Evolutionary conservation across 2,329 filamentous ascomycete genomes (phyloP), one percentile per base, ranked within the genome.

Genomic region (Chaetomiaceae sp.): DNA sequence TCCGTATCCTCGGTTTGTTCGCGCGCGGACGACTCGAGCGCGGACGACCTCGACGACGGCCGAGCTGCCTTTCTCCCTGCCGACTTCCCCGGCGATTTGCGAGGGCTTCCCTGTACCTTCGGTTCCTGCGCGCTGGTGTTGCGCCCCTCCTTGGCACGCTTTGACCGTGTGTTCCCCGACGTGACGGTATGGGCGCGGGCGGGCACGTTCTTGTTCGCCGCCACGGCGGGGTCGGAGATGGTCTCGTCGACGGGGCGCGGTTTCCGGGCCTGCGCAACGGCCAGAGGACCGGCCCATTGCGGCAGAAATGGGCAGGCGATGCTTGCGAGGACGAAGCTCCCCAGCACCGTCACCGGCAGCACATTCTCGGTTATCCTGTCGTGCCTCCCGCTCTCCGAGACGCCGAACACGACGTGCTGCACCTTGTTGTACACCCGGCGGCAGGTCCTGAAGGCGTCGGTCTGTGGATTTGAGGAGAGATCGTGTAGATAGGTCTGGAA

Each of bases 401-500:
- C 73, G 17, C 87, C 87, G 64, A 93, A 93, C 20, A 93, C 86
- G 57, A 93, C 88, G 65, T 88, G 82, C 66, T 93, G 87, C 32
- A 93, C 86, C 66, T 88, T 88, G 68, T 93, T 93, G 70, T 90
- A 91, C 56, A 93, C 81, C 60, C 88, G 75, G 49, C 86, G 79
- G 62, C 87, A 91, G 40, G 85, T 91, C 68, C 86, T 83, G 68
- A 93, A 93, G 40, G 84, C 76, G 58, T 83, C 79, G 51, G 84
- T 83, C 62, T 85, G 83, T 2, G 87, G 87, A 48, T 84, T 86
- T 60, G 76, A 72, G 45, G 85, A 78, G 52, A 93, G 79, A 63
- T 93, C 88, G 71, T 87, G 84, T 24, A 93, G 78, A 62, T 93
- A 90, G 4, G 86, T 91, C 68, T 93, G 87, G 66, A 93, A 89